Percentiles rank a stretch among this genome's conserved stretches.
These are phyloP conservation scores for Podospora fimiseda DNA, from an alignment of 495 filamentous ascomycete species.

Conservation along the genomic window DNA sequence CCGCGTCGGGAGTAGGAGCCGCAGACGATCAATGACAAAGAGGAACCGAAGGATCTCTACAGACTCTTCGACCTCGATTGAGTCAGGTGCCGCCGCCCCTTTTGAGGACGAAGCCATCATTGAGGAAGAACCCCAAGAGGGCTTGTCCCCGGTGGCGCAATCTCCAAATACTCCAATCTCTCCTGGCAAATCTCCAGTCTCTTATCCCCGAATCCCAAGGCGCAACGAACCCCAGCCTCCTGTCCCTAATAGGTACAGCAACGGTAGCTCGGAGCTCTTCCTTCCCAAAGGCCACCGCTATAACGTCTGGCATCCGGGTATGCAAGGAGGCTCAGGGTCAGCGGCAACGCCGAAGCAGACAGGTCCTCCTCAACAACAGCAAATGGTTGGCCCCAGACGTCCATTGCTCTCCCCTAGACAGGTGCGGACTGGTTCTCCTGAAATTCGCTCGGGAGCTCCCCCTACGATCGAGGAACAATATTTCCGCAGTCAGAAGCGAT, in stretches of 20 bases:
- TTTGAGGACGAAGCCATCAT: slow-evolving; percentile 20
- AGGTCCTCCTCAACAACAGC: neutral
- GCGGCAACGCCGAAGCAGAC: slow-evolving; percentile 14
- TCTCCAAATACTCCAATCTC: slow-evolving; percentile 27
- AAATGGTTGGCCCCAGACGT: slow-evolving; percentile 2
- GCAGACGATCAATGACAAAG: slow-evolving; percentile 10
- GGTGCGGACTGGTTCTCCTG: slow-evolving; percentile 25
- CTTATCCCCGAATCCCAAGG: slow-evolving; percentile 37
- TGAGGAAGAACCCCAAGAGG: slow-evolving; percentile 19
- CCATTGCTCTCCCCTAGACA: slow-evolving; percentile 18
- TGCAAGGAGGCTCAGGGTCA: slow-evolving; percentile 23
- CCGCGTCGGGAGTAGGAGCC: slow-evolving; percentile 2
- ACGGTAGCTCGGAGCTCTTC: slow-evolving; percentile 17
- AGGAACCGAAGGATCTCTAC: slow-evolving; percentile 15
- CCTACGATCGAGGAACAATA: slow-evolving; percentile 11
- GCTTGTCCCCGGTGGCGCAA: slow-evolving; percentile 42
- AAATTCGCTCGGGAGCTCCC: slow-evolving; percentile 3
- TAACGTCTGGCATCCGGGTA: slow-evolving; percentile 25
- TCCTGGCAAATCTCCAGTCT: slow-evolving; percentile 34
- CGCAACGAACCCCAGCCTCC: neutral
- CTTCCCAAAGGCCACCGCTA: slow-evolving; percentile 25
- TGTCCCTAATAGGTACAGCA: neutral
- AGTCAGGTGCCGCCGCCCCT: slow-evolving; percentile 14
- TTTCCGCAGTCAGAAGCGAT: slow-evolving; percentile 10
- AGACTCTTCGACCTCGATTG: slow-evolving; percentile 27